Base-by-base conservation (phyloP, 305 asterid species). In the Fraxinus dipetala region DNA sequence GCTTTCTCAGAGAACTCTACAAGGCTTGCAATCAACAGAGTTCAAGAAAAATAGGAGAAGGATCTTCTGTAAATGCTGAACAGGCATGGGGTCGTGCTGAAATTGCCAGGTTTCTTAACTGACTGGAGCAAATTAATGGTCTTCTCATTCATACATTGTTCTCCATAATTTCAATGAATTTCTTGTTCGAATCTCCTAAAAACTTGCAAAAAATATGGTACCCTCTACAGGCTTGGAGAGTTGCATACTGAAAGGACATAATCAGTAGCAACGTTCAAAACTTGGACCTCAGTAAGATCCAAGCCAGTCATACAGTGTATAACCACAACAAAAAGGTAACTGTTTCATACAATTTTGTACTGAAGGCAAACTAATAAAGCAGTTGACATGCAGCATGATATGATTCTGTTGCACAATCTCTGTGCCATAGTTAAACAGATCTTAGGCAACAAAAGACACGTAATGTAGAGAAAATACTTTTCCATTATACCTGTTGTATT, bases 221-320 rank as follows among this genome's bases (percentile, higher is more conserved):
- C 63, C 63, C 59, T 51, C 24, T 54, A 77, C 80, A 78, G 82
- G 77, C 81, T 65, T 16, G 84, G 81, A 20, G 86, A 86, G 63
- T 20, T 78, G 86, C 77, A 86, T 30, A 24, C 81, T 54, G 43
- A 81, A 56, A 30, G 85, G 86, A 28, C 89, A 78, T 70, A 86
- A 81, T 83, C 85, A 54, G 81, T 78, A 40, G 73, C 77, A 45
- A 83, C 82, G 81, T 75, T 83, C 5, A 81, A 83, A 83, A 67
- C 18, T 81, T 80, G 83, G 86, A 86, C 59, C 59, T 83, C 9
- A 63, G 6, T 18, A 63, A 69, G 70, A 81, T 81, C 69, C 86
- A 83, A 45, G 45, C 80, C 6, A 77, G 72, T 56, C 81, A 78
- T 43, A 83, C 83, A 11, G 75, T 85, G 35, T 83, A 75, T 67